phyloP scores from a whole-genome alignment of 129 eudicot genomes.

The Chrysanthemum makinoi region DNA sequence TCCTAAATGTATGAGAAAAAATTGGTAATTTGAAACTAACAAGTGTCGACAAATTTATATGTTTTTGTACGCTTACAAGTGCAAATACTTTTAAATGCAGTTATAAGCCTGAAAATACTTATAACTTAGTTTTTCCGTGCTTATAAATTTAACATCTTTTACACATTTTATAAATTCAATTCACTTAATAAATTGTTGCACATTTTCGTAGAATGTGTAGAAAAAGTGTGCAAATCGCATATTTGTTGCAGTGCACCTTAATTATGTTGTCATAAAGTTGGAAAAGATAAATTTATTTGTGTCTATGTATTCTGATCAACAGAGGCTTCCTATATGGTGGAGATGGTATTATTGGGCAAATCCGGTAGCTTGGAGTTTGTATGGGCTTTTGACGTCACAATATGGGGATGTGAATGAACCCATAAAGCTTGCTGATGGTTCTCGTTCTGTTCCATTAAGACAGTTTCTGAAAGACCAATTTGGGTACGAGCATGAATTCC shows the following conservation, averaged over 20 bases:
- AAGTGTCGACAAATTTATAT: background rate
- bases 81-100: background rate
- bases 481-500: conserved; percentile 65
- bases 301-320: conserved; percentile 7
- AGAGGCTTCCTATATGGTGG: conserved; percentile 95
- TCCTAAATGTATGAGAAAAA: background rate
- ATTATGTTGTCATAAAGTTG: too few relatives aligned
- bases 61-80: background rate
- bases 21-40: background rate
- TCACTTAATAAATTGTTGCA: background rate
- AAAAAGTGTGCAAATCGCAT: background rate
- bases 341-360: conserved; percentile 96
- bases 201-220: background rate
- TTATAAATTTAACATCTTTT: background rate
- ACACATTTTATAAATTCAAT: background rate
- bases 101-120: background rate
- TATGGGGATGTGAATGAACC: conserved; percentile 63
- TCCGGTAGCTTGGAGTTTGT: conserved; percentile 92
- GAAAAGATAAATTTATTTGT: background rate
- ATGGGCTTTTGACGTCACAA: conserved; percentile 85
- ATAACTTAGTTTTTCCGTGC: background rate
- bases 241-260: background rate
- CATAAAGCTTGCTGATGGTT: conserved; percentile 65
- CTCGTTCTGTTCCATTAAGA: conserved; percentile 41
- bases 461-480: conserved; percentile 60